These are phyloP conservation scores for Phytophthora pistaciae DNA, from an alignment of 352 stramenopile species.

Conservation along the genomic window DNA sequence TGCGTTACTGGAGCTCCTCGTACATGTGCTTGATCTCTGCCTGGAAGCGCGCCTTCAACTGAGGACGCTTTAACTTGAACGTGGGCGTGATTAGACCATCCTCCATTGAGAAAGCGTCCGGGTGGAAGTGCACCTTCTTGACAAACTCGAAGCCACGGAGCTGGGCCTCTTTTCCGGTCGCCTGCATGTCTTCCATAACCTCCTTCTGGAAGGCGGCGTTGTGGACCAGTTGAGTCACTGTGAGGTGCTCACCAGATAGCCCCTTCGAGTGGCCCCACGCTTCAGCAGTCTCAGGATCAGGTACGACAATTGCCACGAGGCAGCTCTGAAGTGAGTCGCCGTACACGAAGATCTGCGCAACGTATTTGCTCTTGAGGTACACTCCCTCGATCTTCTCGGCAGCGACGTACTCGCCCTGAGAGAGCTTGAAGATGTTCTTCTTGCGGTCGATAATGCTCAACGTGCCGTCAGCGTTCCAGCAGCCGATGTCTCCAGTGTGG, in stretches of 20 bases:
- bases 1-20: constrained; percentile 36
- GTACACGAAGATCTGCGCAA: constrained; percentile 96
- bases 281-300: constrained; percentile 71
- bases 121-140: constrained; percentile 89
- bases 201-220: constrained; percentile 62
- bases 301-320: constrained; percentile 95
- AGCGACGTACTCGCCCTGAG: constrained; percentile 97
- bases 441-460: constrained; percentile 93
- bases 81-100: constrained; percentile 95
- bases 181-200: constrained; percentile 80
- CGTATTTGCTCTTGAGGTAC: constrained; percentile 93
- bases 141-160: constrained; percentile 95
- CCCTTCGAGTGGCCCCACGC: constrained; percentile 53
- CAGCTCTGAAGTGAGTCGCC: constrained; percentile 95
- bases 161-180: constrained; percentile 55
- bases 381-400: constrained; percentile 97
- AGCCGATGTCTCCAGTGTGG: constrained; percentile 97
- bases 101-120: constrained; percentile 89
- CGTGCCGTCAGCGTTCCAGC: constrained; percentile 95
- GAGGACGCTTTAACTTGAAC: constrained; percentile 95
- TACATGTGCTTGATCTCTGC: constrained; percentile 64
- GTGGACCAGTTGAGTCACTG: constrained; percentile 46
- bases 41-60: constrained; percentile 63
- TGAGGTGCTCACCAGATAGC: constrained; percentile 10
- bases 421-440: constrained; percentile 97